phyloP scores from a whole-genome alignment of 176 grass and related monocot genomes.

The Urochloa ruziziensis region DNA sequence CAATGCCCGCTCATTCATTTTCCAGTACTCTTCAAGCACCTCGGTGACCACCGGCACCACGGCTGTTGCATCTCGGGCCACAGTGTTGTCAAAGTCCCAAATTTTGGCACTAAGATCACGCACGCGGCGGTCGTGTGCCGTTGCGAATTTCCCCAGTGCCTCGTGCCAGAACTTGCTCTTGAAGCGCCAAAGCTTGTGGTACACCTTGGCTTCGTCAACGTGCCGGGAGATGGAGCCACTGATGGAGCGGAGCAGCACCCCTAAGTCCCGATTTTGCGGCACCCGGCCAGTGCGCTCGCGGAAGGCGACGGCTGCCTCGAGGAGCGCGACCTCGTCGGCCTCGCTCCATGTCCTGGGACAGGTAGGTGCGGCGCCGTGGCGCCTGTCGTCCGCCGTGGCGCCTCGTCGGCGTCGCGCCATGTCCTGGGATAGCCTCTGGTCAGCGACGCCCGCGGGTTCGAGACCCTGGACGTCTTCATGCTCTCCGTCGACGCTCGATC shows the following conservation, averaged over 20 bases:
- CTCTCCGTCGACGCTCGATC: neutral
- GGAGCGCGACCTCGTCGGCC: constrained; percentile 44
- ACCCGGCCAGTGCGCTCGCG: constrained; percentile 35
- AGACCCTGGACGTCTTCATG: constrained; percentile 19
- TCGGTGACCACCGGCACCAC: constrained; percentile 45
- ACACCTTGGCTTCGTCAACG: constrained; percentile 24
- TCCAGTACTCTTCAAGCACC: constrained; percentile 62
- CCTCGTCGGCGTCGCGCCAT: neutral
- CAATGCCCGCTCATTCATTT: constrained; percentile 14
- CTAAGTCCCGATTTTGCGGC: constrained; percentile 6
- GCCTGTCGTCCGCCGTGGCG: neutral
- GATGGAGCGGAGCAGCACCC: constrained; percentile 17
- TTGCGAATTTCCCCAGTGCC: neutral
- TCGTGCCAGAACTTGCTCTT: constrained; percentile 34
- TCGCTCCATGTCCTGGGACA: constrained; percentile 22
- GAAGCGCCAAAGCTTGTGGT: constrained; percentile 41
- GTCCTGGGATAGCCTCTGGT: constrained; percentile 33
- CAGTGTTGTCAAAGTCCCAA: constrained; percentile 27
- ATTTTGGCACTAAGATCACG: constrained; percentile 48
- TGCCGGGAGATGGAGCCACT: constrained; percentile 19
- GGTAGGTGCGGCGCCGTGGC: neutral
- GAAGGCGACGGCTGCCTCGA: constrained; percentile 49
- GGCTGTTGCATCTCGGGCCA: neutral
- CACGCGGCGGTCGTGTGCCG: constrained; percentile 42
- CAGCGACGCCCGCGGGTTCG: neutral